phyloP scores from a whole-genome alignment of 2,329 filamentous ascomycete species.

The Pseudocercospora crystallina region DNA sequence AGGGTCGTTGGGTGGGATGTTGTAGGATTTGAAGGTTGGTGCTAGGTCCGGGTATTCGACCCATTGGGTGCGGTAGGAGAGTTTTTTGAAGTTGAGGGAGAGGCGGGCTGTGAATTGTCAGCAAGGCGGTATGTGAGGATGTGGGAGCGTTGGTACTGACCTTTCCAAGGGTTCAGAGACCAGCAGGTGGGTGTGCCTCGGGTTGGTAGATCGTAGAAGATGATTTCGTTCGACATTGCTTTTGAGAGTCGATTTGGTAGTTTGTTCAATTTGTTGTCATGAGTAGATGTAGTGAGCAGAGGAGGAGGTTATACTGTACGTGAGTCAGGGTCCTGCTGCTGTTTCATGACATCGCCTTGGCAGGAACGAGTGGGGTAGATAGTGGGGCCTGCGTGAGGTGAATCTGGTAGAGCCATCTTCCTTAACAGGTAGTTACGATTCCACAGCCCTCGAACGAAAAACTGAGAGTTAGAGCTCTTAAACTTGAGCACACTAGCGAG shows the following conservation, averaged over 20 bases:
- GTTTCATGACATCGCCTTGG: too few species aligned
- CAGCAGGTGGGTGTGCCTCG: constrained; percentile 52
- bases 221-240: constrained; percentile 41
- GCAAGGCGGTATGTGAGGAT: background rate
- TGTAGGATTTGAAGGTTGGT: constrained; percentile 52
- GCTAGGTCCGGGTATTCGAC: constrained; percentile 67
- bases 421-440: too few species aligned
- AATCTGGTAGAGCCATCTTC: too few species aligned
- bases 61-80: constrained; percentile 70
- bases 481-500: too few species aligned
- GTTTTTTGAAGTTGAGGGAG: constrained; percentile 64
- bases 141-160: constrained; percentile 41
- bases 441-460: too few species aligned
- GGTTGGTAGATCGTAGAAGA: constrained; percentile 64
- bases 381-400: too few species aligned
- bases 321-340: too few species aligned
- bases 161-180: constrained; percentile 72
- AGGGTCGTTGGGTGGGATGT: constrained; percentile 48
- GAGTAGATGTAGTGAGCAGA: too few species aligned
- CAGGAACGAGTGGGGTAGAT: too few species aligned
- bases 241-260: background rate
- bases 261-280: too few species aligned
- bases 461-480: too few species aligned
- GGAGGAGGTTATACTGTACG: too few species aligned
- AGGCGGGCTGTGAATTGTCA: constrained; percentile 55